phyloP scores from a whole-genome alignment of 805 yeast genomes.

The Yamadazyma tumulicola region DNA sequence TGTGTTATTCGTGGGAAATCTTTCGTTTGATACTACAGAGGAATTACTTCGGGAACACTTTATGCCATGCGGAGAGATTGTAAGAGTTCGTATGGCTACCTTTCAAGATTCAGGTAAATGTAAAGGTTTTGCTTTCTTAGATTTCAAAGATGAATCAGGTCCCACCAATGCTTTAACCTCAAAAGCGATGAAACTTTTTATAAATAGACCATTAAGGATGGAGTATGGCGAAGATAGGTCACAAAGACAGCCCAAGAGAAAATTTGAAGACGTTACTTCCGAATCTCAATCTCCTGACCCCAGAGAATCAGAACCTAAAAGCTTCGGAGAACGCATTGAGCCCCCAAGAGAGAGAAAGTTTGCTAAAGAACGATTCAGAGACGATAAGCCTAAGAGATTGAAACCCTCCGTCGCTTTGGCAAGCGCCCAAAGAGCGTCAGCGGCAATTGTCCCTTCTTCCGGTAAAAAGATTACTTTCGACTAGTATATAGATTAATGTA shows the following conservation, averaged over 20 bases:
- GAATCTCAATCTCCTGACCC: constrained; percentile 3
- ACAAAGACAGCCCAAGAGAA: constrained; percentile 55
- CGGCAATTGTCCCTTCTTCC: constrained; percentile 83
- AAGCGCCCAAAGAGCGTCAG: constrained; percentile 81
- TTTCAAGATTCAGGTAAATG: constrained; percentile 95
- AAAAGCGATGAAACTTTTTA: constrained; percentile 58
- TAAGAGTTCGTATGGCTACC: constrained; percentile 91
- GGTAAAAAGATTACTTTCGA: constrained; percentile 83
- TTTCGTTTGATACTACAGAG: constrained; percentile 87
- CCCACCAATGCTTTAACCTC: constrained; percentile 82
- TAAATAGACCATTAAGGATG: constrained; percentile 74
- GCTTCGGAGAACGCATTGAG: constrained; percentile 8
- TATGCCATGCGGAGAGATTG: constrained; percentile 87
- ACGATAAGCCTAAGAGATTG: constrained; percentile 38
- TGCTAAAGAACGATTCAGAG: constrained; percentile 6
- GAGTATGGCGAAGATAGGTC: constrained; percentile 96
- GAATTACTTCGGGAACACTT: constrained; percentile 77
- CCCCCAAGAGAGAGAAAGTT: background rate
- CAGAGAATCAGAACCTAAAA: constrained; percentile 13
- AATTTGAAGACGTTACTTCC: constrained; percentile 14
- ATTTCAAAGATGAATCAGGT: constrained; percentile 74
- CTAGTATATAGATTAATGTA: constrained; percentile 16
- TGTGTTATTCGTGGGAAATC: constrained; percentile 86
- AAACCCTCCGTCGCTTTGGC: constrained; percentile 86
- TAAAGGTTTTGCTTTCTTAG: constrained; percentile 93